Percentiles rank a stretch among this genome's conserved stretches.
phyloP scores from a whole-genome alignment of 2,329 filamentous ascomycete genomes.

The Arthrobotrys musiformis region DNA sequence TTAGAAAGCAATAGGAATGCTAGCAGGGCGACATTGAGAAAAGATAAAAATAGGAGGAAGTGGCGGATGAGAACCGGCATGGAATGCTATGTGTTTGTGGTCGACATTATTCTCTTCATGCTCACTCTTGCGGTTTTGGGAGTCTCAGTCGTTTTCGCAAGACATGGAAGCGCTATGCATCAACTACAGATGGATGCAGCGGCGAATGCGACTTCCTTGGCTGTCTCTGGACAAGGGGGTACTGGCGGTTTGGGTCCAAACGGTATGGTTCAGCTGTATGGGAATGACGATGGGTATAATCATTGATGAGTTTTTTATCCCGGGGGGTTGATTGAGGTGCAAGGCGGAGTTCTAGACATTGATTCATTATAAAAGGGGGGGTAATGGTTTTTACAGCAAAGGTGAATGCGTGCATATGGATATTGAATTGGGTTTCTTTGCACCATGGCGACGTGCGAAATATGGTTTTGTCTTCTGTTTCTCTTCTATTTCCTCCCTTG shows the following conservation, averaged over 20 bases:
- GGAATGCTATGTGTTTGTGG: conserved; percentile 33
- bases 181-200: conserved; percentile 17
- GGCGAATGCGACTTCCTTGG: neutral
- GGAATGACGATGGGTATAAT: neutral
- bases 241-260: neutral
- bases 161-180: conserved; percentile 8
- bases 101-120: conserved; percentile 27
- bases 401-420: neutral
- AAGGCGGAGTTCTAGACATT: no score
- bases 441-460: neutral
- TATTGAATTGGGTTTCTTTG: neutral
- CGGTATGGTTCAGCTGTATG: neutral
- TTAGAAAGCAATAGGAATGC: neutral
- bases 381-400: no score
- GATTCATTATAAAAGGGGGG: no score
- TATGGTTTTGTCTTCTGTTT: neutral
- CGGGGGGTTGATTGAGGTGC: no score
- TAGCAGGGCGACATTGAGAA: neutral
- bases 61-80: neutral
- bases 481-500: neutral
- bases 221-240: neutral
- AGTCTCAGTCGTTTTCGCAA: conserved; percentile 29
- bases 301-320: no score
- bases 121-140: conserved; percentile 29
- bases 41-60: neutral